These are phyloP conservation scores for Phytophthora boehmeriae DNA, from an alignment of 352 stramenopile species.

Conservation along the genomic window DNA sequence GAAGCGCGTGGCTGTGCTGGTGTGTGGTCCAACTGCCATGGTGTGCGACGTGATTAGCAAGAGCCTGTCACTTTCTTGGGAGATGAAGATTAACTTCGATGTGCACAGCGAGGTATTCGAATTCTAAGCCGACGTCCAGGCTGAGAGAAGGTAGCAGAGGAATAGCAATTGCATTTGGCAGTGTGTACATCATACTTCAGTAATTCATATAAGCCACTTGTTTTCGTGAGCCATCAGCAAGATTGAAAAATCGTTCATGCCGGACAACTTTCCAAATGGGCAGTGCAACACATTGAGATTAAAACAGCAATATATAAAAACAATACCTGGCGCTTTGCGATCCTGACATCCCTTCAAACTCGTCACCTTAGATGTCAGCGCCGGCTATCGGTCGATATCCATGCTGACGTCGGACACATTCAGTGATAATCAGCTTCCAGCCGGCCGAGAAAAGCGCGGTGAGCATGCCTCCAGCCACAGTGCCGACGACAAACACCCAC, in stretches of 20 bases:
- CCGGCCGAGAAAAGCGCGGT: conserved; percentile 25
- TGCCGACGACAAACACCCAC: conserved; percentile 30
- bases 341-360: too few species aligned
- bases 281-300: conserved; percentile 6
- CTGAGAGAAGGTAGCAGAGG: not conserved
- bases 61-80: conserved; percentile 23
- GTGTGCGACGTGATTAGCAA: conserved; percentile 32
- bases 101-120: conserved; percentile 45
- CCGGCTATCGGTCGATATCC: conserved; percentile 26
- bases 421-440: conserved; percentile 36
- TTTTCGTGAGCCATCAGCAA: too few species aligned
- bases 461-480: conserved; percentile 29
- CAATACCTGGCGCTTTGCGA: not conserved
- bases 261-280: too few species aligned
- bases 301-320: conserved; percentile 8
- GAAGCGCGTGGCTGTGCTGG: conserved; percentile 45
- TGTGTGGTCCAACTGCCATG: conserved; percentile 43
- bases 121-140: conserved; percentile 24
- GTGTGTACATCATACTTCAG: too few species aligned
- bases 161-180: not conserved
- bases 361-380: conserved; percentile 28
- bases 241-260: too few species aligned
- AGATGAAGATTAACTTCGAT: conserved; percentile 46
- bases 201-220: too few species aligned
- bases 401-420: conserved; percentile 24